Evolutionary conservation across 1,284 basidiomycete genomes (phyloP).

Genomic region (Sanguinoderma infundibulare): DNA sequence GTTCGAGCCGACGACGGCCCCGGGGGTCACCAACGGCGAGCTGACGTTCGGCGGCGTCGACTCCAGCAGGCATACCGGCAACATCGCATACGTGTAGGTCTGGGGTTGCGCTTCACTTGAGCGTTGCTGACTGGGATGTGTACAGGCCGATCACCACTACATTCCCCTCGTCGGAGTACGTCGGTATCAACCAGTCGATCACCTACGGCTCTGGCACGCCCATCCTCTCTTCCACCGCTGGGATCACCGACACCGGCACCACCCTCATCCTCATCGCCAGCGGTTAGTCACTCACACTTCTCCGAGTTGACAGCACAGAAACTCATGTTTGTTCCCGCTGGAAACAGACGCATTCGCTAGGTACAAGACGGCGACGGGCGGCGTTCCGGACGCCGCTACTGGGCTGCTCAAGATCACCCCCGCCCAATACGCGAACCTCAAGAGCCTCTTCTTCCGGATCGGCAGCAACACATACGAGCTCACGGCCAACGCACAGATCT

Average conservation of each 20-base stretch:
- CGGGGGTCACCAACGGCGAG: slow-evolving; percentile 28
- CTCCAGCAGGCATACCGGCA: neutral
- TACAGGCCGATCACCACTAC: too few species aligned
- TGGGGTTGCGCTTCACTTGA: slow-evolving; percentile 48
- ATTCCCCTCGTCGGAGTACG: too few species aligned
- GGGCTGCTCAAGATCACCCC: slow-evolving; percentile 31
- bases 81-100: neutral
- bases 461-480: slow-evolving; percentile 30
- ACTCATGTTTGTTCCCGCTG: neutral
- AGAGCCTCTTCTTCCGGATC: slow-evolving; percentile 35
- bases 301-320: neutral
- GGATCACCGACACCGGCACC: slow-evolving; percentile 35
- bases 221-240: slow-evolving; percentile 29
- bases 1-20: slow-evolving; percentile 45
- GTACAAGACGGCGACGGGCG: slow-evolving; percentile 31
- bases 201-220: too few species aligned
- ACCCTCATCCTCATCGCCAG: slow-evolving; percentile 43
- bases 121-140: too few species aligned
- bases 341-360: slow-evolving; percentile 25
- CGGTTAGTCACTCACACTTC: slow-evolving; percentile 20
- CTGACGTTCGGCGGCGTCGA: neutral
- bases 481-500: slow-evolving; percentile 34
- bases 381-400: slow-evolving; percentile 24
- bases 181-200: too few species aligned
- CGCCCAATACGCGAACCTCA: slow-evolving; percentile 27